phyloP scores from a whole-genome alignment of 176 grass and related monocot genomes.

The Elymus sibiricus region DNA sequence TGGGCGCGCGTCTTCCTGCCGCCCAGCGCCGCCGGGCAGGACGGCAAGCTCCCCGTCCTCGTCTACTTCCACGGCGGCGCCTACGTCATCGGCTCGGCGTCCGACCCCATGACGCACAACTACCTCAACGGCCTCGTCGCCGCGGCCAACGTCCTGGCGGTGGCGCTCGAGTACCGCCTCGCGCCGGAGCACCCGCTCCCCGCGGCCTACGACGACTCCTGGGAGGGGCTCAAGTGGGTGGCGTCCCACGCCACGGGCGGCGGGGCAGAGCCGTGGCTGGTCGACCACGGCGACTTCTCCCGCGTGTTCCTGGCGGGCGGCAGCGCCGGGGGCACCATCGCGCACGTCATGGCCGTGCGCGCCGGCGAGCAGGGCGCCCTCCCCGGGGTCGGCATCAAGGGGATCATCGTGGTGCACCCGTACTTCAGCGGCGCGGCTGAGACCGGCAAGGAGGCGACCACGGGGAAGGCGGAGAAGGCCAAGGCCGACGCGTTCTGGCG shows the following conservation, averaged over 20 bases:
- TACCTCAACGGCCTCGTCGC: conserved; percentile 52
- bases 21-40: background rate
- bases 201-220: conserved; percentile 58
- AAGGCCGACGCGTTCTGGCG: conserved; percentile 48
- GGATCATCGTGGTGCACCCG: conserved; percentile 53
- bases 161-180: conserved; percentile 77
- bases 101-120: conserved; percentile 52
- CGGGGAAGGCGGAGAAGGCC: conserved; percentile 39
- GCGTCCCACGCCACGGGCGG: conserved; percentile 40
- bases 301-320: conserved; percentile 53
- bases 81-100: conserved; percentile 63
- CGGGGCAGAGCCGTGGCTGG: conserved; percentile 44
- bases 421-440: conserved; percentile 70
- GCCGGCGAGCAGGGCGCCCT: conserved; percentile 23
- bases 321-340: conserved; percentile 69
- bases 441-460: conserved; percentile 43
- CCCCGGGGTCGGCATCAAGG: conserved; percentile 29
- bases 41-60: conserved; percentile 46
- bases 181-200: conserved; percentile 79
- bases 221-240: conserved; percentile 60
- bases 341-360: conserved; percentile 58
- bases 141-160: conserved; percentile 43
- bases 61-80: conserved; percentile 72
- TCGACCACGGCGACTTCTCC: conserved; percentile 52
- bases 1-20: conserved; percentile 79